Percentiles rank a stretch among this genome's conserved stretches.
Evolutionary conservation across 2,329 filamentous ascomycete species (phyloP).

Genomic region (Neurospora crassa): DNA sequence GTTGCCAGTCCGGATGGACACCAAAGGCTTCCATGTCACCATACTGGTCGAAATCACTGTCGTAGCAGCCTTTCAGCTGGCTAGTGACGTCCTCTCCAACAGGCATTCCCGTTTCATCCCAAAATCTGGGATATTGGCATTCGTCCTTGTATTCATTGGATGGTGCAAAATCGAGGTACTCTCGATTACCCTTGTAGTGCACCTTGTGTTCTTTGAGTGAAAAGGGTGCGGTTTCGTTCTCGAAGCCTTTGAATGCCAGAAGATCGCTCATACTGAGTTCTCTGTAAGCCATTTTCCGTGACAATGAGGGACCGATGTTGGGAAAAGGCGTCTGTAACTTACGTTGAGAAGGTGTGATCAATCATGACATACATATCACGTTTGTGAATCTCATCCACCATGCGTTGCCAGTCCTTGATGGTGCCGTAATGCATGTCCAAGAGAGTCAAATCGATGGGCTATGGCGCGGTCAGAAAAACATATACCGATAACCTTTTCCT

Average conservation of each 20-base stretch:
- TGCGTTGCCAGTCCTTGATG: slow-evolving; percentile 45
- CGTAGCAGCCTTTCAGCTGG: slow-evolving; percentile 41
- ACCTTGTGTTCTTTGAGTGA: slow-evolving; percentile 43
- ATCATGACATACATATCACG: slow-evolving; percentile 57
- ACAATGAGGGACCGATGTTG: not conserved
- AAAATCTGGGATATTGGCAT: slow-evolving; percentile 51
- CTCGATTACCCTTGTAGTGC: slow-evolving; percentile 40
- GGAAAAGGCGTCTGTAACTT: slow-evolving; percentile 18
- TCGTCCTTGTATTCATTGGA: slow-evolving; percentile 40
- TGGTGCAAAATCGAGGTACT: slow-evolving; percentile 46
- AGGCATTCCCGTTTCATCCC: slow-evolving; percentile 43
- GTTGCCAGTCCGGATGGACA: slow-evolving; percentile 51
- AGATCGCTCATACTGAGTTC: slow-evolving; percentile 43
- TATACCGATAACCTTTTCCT: not conserved
- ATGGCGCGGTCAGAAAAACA: slow-evolving; percentile 12
- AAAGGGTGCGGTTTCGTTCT: slow-evolving; percentile 48
- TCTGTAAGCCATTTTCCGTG: not conserved
- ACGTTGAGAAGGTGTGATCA: slow-evolving; percentile 55
- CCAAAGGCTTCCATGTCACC: slow-evolving; percentile 54
- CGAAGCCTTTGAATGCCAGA: slow-evolving; percentile 48
- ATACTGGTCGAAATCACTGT: slow-evolving; percentile 54
- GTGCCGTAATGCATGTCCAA: slow-evolving; percentile 52
- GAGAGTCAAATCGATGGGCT: slow-evolving; percentile 48
- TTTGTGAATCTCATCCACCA: slow-evolving; percentile 47
- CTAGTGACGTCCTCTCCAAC: slow-evolving; percentile 36